Base-by-base conservation (phyloP, 2,329 filamentous ascomycete genomes). In the Penicillium sp. region DNA sequence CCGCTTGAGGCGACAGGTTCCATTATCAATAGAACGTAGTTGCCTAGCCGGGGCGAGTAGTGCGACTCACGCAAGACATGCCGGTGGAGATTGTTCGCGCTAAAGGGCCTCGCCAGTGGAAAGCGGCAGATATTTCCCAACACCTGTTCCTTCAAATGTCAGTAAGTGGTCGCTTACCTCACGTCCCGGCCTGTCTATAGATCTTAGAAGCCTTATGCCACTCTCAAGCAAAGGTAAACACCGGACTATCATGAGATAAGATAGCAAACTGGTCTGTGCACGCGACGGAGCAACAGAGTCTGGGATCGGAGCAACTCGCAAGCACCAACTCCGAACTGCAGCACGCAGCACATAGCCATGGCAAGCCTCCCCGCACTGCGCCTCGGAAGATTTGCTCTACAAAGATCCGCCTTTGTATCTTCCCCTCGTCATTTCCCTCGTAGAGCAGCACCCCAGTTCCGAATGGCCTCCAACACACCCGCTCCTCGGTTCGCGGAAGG, bases 401-500 rank as follows among this genome's bases (percentile, higher is more conserved):
- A 27, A 18, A 20, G 20, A 10, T 43, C 16, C 27, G 14, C 40
- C 8, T 14, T 31, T 8, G 14, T 16, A 24, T 10, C 46, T 25
- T 24, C 25, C 22, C 20, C 35, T 2, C 13, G 44, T 5, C 22
- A 25, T 25, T 36, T 46, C 33, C 44, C 16, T 11, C n/a, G 28
- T 24, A 24, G 41, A n/a, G 22, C 35, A 9, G 27, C 48, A 36
- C 43, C 16, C 38, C 42, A 35, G 30, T 16, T 48, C 43, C 55
- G 54, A 50, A 61, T 58, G 53, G 43, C 57, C 18, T 63, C 63
- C n/a, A 58, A 48, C 22, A 56, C 50, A 9, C 51, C 55, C 16
- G 53, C 56, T 24, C 60, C 62, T 25, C 57, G 58, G 20, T 69
- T 69, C 42, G 64, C 69, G 14, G 63, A 66, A 42, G 66, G 65